Evolutionary conservation across 164 flowering plant genomes (phyloP).

Genomic region (Cinnamomum micranthum): DNA sequence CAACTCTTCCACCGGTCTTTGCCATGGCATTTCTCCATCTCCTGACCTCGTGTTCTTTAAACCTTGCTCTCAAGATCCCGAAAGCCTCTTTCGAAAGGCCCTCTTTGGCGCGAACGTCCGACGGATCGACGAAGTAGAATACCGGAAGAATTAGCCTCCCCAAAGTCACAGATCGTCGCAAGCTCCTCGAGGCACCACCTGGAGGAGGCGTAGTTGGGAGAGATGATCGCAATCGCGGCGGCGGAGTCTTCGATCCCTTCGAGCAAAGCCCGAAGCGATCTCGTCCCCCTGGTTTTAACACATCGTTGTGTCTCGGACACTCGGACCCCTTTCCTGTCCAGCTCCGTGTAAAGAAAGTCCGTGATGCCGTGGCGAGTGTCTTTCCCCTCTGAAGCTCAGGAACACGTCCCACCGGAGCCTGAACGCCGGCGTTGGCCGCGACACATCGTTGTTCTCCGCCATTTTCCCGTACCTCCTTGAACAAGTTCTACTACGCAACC

Average conservation of each 20-base stretch:
- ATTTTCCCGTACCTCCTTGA: too few relatives aligned
- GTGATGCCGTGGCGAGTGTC: conserved; percentile 11
- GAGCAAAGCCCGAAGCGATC: neutral
- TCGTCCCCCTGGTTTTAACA: conserved; percentile 4
- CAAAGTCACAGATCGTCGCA: neutral
- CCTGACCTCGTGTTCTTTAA: neutral
- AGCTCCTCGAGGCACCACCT: conserved; percentile 6
- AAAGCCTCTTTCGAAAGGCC: neutral
- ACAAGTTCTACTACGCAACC: too few relatives aligned
- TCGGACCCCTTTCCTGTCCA: neutral
- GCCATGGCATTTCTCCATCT: conserved; percentile 1
- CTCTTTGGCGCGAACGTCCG: neutral
- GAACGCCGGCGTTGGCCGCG: neutral
- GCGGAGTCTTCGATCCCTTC: conserved; percentile 6
- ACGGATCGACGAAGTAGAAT: conserved; percentile 1
- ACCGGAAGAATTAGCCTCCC: neutral
- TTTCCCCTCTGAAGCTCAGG: conserved; percentile 5
- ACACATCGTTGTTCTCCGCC: too few relatives aligned
- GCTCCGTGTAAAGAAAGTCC: conserved; percentile 2
- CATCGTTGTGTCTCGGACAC: conserved; percentile 9
- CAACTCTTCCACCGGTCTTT: neutral
- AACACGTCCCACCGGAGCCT: conserved; percentile 1
- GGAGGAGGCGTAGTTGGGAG: conserved; percentile 4
- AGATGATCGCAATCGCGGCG: conserved; percentile 2
- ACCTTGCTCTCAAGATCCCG: too few relatives aligned